Conservation (phyloP, 805 yeast species). For the Schwanniomyces vanrijiae region DNA sequence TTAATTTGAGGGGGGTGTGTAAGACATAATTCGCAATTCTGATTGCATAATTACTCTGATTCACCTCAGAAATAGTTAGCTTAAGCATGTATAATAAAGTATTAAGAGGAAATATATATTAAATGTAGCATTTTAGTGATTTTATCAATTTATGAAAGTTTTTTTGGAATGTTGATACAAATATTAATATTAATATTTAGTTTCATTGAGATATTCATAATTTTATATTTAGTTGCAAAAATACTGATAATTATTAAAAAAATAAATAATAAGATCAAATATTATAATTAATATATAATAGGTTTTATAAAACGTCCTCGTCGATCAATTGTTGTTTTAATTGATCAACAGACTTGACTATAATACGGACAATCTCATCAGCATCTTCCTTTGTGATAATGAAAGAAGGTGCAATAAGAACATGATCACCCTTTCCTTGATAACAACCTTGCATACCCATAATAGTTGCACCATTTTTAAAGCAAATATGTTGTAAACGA, state of each 20-base stretch:
- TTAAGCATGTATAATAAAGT: too few species aligned
- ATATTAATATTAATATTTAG: too few species aligned
- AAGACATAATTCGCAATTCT: too few species aligned
- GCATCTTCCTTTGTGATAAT: conserved; percentile 35
- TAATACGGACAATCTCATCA: conserved; percentile 35
- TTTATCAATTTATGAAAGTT: too few species aligned
- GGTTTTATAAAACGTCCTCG: background rate
- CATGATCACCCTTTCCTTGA: conserved; percentile 41
- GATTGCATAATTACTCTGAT: background rate
- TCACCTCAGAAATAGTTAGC: too few species aligned
- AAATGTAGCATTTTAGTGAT: too few species aligned
- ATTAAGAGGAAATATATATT: too few species aligned
- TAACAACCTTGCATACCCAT: conserved; percentile 47
- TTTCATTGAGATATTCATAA: too few species aligned
- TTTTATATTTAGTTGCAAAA: background rate
- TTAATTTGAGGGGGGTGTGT: too few species aligned
- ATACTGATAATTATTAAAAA: background rate
- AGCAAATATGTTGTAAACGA: conserved; percentile 32
- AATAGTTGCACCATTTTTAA: conserved; percentile 46
- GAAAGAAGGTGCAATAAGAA: conserved; percentile 47
- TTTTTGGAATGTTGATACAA: too few species aligned
- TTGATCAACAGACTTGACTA: conserved; percentile 41
- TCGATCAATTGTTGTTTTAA: conserved; percentile 24
- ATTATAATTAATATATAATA: background rate
- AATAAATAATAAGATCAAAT: background rate